Percentiles rank a stretch among this genome's conserved stretches.
Evolutionary conservation across 495 filamentous ascomycete genomes (phyloP).

Genomic region (Amorphotheca resinae): DNA sequence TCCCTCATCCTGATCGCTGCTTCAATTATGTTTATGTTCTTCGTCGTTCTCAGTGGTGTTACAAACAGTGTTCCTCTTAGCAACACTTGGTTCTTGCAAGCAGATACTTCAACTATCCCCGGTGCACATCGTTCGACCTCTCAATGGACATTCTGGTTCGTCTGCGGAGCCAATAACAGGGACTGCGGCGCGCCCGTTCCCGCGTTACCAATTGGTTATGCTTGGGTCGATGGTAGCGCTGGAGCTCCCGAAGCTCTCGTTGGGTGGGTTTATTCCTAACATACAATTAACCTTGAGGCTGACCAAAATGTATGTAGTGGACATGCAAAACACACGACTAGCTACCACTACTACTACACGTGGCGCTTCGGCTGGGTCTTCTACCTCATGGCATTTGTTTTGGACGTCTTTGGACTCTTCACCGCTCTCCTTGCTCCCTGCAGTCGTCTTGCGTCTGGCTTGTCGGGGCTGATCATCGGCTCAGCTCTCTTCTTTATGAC

Average conservation of each 20-base stretch:
- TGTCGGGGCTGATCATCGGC: conserved; percentile 28
- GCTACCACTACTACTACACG: conserved; percentile 37
- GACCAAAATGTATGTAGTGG: no score
- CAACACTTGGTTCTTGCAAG: conserved; percentile 71
- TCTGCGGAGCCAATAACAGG: conserved; percentile 39
- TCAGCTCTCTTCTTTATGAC: conserved; percentile 33
- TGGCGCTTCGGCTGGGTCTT: conserved; percentile 60
- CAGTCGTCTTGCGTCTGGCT: conserved; percentile 33
- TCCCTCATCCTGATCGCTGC: conserved; percentile 67
- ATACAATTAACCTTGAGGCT: no score
- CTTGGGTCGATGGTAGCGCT: conserved; percentile 30
- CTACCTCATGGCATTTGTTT: conserved; percentile 57
- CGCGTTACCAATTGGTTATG: conserved; percentile 35
- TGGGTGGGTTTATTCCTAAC: conserved; percentile 25
- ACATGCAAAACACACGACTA: conserved; percentile 37
- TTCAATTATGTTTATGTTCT: conserved; percentile 64
- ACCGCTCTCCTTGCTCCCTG: conserved; percentile 34
- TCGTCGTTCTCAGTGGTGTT: conserved; percentile 64
- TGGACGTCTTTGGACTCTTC: conserved; percentile 42
- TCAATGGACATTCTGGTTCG: conserved; percentile 81
- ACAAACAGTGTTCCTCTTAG: conserved; percentile 48
- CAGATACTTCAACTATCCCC: conserved; percentile 55
- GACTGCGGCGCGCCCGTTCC: conserved; percentile 34
- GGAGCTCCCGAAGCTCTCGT: conserved; percentile 30
- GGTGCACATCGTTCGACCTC: conserved; percentile 46